These are phyloP conservation scores for Mycocentrospora acerina DNA, from an alignment of 2,329 filamentous ascomycete genomes.

Conservation along the genomic window DNA sequence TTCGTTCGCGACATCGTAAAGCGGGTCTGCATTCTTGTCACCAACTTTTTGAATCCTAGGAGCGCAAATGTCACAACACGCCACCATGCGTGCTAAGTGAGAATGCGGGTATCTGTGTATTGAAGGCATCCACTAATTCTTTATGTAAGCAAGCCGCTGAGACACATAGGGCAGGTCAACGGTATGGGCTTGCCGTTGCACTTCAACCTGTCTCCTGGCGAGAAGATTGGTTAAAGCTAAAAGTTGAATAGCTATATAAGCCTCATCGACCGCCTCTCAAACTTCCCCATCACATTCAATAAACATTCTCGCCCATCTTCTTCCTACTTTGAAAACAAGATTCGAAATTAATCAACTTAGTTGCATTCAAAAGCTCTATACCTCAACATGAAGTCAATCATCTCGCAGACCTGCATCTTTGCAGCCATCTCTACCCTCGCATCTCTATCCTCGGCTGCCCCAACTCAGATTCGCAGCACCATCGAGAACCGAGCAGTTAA, in stretches of 20 bases:
- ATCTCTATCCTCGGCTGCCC: background rate
- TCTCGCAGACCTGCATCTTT: slow-evolving; percentile 1
- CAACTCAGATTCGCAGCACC: background rate
- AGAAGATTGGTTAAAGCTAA: no score
- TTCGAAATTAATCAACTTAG: no score
- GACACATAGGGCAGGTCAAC: background rate
- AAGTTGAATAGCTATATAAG: background rate
- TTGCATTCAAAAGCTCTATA: no score
- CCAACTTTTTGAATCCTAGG: background rate
- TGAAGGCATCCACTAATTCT: background rate
- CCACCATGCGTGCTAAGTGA: no score
- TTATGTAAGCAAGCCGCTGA: background rate
- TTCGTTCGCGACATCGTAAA: background rate
- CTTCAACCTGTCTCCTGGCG: no score
- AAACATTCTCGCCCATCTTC: no score
- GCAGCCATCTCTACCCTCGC: background rate
- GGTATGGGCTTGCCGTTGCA: background rate
- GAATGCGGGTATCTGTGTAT: no score
- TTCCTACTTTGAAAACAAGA: no score
- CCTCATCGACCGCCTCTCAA: background rate
- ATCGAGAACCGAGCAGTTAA: slow-evolving; percentile 1
- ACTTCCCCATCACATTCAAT: background rate
- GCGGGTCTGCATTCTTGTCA: background rate
- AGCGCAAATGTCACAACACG: background rate
- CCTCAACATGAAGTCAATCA: background rate